Percentiles rank a stretch among this genome's conserved stretches.
Conservation (phyloP, 441 rosid species). For the Aleurites moluccanus region DNA sequence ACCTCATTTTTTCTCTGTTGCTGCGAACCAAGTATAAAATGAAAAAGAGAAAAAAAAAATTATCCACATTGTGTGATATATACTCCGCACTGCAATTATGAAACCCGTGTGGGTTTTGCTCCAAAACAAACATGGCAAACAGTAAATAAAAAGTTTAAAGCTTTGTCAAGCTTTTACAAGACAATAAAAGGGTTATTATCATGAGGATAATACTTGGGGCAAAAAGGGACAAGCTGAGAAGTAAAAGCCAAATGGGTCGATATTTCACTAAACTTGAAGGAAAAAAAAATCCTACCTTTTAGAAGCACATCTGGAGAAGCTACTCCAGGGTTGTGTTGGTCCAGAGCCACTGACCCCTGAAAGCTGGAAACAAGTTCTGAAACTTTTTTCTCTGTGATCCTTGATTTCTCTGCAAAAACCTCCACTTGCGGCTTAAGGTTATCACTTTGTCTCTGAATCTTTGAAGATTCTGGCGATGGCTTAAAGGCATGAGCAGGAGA, state of each 20-base stretch:
- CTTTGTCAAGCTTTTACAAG: slow-evolving; percentile 28
- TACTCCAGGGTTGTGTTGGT: slow-evolving; percentile 35
- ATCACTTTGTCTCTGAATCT: slow-evolving; percentile 42
- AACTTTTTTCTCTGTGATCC: slow-evolving; percentile 53
- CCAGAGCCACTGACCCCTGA: slow-evolving; percentile 37
- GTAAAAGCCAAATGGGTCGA: slow-evolving; percentile 16
- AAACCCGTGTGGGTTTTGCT: neutral
- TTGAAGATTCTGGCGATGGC: slow-evolving; percentile 35
- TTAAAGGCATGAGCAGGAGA: slow-evolving; percentile 65
- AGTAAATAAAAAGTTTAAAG: slow-evolving; percentile 23
- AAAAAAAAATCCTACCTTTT: slow-evolving; percentile 51
- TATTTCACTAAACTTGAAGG: slow-evolving; percentile 11
- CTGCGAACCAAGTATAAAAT: neutral
- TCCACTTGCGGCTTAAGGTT: slow-evolving; percentile 46
- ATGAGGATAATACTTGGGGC: slow-evolving; percentile 16
- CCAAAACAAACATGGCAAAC: slow-evolving; percentile 16
- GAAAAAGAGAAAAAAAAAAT: neutral
- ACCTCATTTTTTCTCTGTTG: neutral
- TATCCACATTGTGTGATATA: neutral
- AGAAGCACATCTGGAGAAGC: slow-evolving; percentile 50
- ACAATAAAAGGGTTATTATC: slow-evolving; percentile 15
- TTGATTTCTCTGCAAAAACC: slow-evolving; percentile 65
- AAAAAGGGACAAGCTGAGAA: slow-evolving; percentile 17
- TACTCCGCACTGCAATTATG: neutral
- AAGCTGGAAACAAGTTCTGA: slow-evolving; percentile 36